Conservation (phyloP, 768 basidiomycete species). For the Termitomyces titanicus region DNA sequence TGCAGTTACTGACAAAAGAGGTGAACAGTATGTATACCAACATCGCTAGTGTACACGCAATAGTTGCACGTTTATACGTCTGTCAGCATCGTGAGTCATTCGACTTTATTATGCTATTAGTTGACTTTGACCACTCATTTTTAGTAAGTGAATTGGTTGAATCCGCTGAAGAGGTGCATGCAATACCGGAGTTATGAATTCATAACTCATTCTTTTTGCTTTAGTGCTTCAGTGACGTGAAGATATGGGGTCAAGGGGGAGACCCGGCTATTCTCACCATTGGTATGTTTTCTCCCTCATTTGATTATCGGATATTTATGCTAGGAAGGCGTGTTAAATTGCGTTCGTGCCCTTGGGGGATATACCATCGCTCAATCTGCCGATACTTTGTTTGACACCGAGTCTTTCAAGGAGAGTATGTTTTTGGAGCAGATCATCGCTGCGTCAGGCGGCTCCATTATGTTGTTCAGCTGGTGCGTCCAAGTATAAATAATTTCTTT, state of each 20-base stretch:
- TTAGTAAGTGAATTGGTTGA: constrained; percentile 55
- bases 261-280: constrained; percentile 51
- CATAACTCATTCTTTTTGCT: constrained; percentile 1
- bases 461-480: constrained; percentile 58
- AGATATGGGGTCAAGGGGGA: constrained; percentile 50
- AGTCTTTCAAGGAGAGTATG: constrained; percentile 52
- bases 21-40: constrained; percentile 53
- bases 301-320: background rate
- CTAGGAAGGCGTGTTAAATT: constrained; percentile 50
- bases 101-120: background rate
- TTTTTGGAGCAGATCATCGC: constrained; percentile 43
- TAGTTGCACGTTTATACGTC: constrained; percentile 52
- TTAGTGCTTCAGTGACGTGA: constrained; percentile 55
- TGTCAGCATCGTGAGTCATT: constrained; percentile 55
- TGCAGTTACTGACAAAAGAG: background rate
- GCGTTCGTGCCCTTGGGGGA: constrained; percentile 61
- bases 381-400: constrained; percentile 57
- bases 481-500: background rate
- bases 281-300: constrained; percentile 32
- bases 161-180: constrained; percentile 58
- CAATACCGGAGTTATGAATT: background rate
- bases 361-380: constrained; percentile 47
- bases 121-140: constrained; percentile 1
- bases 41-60: constrained; percentile 53
- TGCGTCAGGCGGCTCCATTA: constrained; percentile 43